These are phyloP conservation scores for Lunasporangiospora selenospora DNA, from an alignment of 192 early-diverging fungal species.

Conservation along the genomic window DNA sequence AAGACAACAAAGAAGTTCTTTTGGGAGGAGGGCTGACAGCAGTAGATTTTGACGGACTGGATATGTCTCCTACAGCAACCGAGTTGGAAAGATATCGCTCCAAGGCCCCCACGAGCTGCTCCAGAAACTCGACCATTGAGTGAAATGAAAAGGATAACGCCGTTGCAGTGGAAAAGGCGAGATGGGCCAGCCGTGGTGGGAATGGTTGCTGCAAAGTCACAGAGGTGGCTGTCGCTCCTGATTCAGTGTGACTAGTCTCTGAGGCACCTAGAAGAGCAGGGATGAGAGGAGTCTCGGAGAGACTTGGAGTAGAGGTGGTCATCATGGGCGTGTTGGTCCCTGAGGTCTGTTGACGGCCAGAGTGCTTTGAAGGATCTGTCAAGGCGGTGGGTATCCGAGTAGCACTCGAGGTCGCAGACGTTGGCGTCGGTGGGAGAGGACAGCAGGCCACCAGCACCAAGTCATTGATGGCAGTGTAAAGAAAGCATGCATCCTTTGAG, in stretches of 20 bases:
- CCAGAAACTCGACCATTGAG: conserved; percentile 25
- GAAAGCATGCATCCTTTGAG: conserved; percentile 17
- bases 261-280: background rate
- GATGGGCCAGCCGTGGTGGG: background rate
- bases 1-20: too few species aligned
- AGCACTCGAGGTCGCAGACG: conserved; percentile 6
- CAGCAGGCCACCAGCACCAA: conserved; percentile 28
- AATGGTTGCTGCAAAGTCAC: too few species aligned
- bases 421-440: conserved; percentile 20
- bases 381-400: conserved; percentile 16
- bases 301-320: too few species aligned
- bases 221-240: background rate
- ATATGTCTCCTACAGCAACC: background rate
- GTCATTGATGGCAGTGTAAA: conserved; percentile 24
- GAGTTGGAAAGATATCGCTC: conserved; percentile 12
- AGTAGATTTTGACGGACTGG: too few species aligned
- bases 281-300: too few species aligned
- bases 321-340: background rate
- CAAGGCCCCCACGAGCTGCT: conserved; percentile 16
- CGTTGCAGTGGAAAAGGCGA: conserved; percentile 16
- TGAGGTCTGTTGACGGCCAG: conserved; percentile 1
- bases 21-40: too few species aligned
- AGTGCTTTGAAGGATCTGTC: too few species aligned
- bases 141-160: conserved; percentile 10
- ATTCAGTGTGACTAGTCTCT: background rate